These are phyloP conservation scores for Pseudophaeomoniella oleicola DNA, from an alignment of 2,329 filamentous ascomycete genomes.

Conservation along the genomic window DNA sequence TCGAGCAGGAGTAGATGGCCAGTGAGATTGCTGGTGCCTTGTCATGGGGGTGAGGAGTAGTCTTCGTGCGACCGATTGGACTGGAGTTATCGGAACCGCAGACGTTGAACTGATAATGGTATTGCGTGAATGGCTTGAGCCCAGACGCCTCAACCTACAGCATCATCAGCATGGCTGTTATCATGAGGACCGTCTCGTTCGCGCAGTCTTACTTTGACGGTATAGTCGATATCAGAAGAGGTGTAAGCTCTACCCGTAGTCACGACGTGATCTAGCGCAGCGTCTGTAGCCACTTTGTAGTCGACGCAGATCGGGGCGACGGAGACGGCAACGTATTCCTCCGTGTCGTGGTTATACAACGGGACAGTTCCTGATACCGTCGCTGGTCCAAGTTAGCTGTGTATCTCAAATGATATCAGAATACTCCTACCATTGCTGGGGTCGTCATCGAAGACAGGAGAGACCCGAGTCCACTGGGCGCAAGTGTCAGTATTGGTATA, in stretches of 20 bases:
- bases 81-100: conserved; percentile 49
- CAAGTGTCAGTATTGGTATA: not conserved
- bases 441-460: conserved; percentile 26
- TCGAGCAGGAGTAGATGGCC: conserved; percentile 58
- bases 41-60: conserved; percentile 43
- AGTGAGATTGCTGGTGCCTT: conserved; percentile 43
- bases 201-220: conserved; percentile 43
- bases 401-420: conserved; percentile 30
- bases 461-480: conserved; percentile 24
- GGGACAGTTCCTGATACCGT: conserved; percentile 43
- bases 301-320: conserved; percentile 52
- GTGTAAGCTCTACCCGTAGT: conserved; percentile 50
- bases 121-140: conserved; percentile 48
- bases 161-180: conserved; percentile 3
- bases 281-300: conserved; percentile 43
- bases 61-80: conserved; percentile 55
- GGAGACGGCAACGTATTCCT: conserved; percentile 37
- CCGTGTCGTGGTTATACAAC: conserved; percentile 37
- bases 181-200: not conserved
- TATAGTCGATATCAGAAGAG: conserved; percentile 61
- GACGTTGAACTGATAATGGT: conserved; percentile 57
- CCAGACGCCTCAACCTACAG: conserved; percentile 47
- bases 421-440: conserved; percentile 32
- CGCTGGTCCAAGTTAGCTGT: no score
- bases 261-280: conserved; percentile 33